Evolutionary conservation across 306 rosid species (phyloP), one percentile per base, ranked within the genome.

Genomic region (Arachis stenosperma): DNA sequence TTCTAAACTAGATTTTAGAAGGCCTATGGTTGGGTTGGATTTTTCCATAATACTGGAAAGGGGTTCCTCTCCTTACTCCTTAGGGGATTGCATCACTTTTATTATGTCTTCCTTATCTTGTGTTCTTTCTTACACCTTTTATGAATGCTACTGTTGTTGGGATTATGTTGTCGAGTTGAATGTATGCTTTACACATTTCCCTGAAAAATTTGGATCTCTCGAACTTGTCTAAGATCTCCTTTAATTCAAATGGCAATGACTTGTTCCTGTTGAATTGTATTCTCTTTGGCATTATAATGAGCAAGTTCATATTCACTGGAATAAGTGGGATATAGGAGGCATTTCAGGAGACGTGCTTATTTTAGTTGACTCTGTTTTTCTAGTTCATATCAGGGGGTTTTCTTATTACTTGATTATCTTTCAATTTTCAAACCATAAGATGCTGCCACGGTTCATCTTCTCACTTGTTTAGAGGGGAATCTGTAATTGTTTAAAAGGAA

Each of bases 281-380:
- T 22, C 41, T 5, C 42, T 30, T 9, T 58, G 63, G 41, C 63
- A 58, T 58, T 11, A 58, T 58, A 7, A 29, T 7, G 63, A 30
- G 63, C 63, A 29, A 58, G 63, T 60, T 14, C 65, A 33, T 8
- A 60, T 60, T 60, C 15, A 60, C 15, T 39, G 9, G 17, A 60
- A 12, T 60, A 15, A 44, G 36, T 33, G 43, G 17, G 65, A 48
- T 4, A 3, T 4, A 46, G 13, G 17, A 14, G 54, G 3, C 54
- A 11, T 11, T 12, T 48, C 51, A 10, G 11, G 12, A 46, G 11
- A 46, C 11, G 13, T 46, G 51, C 51, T 42, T 42, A 42, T 6
- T 42, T 42, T 6, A 46, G 9, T 46, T 46, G 3, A 2, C 11
- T 46, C 12, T 46, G 3, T 33, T 33, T 59, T 6, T 42, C 22